phyloP scores from a whole-genome alignment of 805 yeast genomes.

The Kazachstania kunashirensis region DNA sequence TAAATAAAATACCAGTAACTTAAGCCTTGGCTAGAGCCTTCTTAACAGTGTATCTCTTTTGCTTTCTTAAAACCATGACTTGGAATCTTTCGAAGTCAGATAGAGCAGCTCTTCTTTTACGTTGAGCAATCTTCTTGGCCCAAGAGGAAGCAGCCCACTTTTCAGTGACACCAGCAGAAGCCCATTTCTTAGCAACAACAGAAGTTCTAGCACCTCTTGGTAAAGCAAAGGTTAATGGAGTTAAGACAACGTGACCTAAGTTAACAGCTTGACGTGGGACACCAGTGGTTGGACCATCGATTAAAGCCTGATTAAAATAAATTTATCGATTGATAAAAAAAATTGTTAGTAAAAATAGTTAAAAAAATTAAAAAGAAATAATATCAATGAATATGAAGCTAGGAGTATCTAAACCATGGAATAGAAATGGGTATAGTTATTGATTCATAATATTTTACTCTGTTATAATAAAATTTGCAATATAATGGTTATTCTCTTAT shows the following conservation, averaged over 20 bases:
- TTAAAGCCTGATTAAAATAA: constrained; percentile 50
- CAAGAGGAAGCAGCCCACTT: constrained; percentile 91
- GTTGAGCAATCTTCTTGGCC: constrained; percentile 97
- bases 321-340: too few relatives aligned
- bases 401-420: too few relatives aligned
- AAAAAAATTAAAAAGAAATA: too few relatives aligned
- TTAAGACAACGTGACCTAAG: constrained; percentile 81
- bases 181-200: constrained; percentile 85
- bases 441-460: too few relatives aligned
- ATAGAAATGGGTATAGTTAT: too few relatives aligned
- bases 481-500: too few relatives aligned
- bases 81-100: constrained; percentile 99
- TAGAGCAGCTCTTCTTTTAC: constrained; percentile 85
- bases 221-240: constrained; percentile 81
- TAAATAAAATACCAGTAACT: constrained; percentile 20
- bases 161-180: constrained; percentile 74
- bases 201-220: constrained; percentile 93
- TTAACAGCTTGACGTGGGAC: constrained; percentile 88
- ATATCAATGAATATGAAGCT: too few relatives aligned
- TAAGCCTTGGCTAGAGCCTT: constrained; percentile 96
- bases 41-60: constrained; percentile 89
- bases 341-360: constrained; percentile 4
- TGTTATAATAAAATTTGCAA: too few relatives aligned
- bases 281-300: constrained; percentile 89
- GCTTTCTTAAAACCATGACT: constrained; percentile 94